These are phyloP conservation scores for Debaryomyces psychrophilus DNA, from an alignment of 1,139 yeast species.

Conservation along the genomic window DNA sequence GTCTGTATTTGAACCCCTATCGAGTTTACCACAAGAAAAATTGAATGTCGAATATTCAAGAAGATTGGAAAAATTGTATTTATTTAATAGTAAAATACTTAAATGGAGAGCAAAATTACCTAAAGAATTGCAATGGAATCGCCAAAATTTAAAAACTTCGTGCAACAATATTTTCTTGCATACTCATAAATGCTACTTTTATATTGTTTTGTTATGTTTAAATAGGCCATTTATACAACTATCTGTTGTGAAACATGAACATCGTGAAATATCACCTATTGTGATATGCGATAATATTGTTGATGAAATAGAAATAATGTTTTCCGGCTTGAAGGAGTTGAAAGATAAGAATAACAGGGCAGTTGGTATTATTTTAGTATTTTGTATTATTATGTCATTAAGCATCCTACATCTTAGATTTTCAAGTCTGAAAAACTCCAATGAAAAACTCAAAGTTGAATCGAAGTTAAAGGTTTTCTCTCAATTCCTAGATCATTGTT, in stretches of 20 bases:
- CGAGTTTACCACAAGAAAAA: not conserved
- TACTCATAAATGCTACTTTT: slow-evolving; percentile 17
- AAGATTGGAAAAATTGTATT: slow-evolving; percentile 11
- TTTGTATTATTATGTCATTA: slow-evolving; percentile 15
- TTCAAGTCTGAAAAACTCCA: slow-evolving; percentile 10
- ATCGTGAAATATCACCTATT: slow-evolving; percentile 10
- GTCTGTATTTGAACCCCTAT: slow-evolving; percentile 14
- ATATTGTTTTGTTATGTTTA: slow-evolving; percentile 17
- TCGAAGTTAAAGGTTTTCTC: slow-evolving; percentile 11
- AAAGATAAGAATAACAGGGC: slow-evolving; percentile 10
- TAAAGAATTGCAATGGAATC: slow-evolving; percentile 15
- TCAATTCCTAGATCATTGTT: slow-evolving; percentile 13
- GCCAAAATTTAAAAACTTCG: slow-evolving; percentile 14
- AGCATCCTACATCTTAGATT: slow-evolving; percentile 17
- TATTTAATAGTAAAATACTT: slow-evolving; percentile 10
- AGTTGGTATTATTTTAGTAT: slow-evolving; percentile 16
- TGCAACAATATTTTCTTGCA: slow-evolving; percentile 17
- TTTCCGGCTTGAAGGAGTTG: slow-evolving; percentile 11
- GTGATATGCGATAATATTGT: slow-evolving; percentile 17
- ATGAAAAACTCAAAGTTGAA: slow-evolving; percentile 3
- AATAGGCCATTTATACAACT: slow-evolving; percentile 17
- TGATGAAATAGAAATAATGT: slow-evolving; percentile 16
- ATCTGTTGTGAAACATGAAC: slow-evolving; percentile 15
- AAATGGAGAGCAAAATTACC: slow-evolving; percentile 7
- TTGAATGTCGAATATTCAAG: slow-evolving; percentile 7